A percentile compares a stretch with the other conserved stretches of the same genome.
phyloP scores from a whole-genome alignment of 352 stramenopile genomes.

The Aphanomyces invadans region DNA sequence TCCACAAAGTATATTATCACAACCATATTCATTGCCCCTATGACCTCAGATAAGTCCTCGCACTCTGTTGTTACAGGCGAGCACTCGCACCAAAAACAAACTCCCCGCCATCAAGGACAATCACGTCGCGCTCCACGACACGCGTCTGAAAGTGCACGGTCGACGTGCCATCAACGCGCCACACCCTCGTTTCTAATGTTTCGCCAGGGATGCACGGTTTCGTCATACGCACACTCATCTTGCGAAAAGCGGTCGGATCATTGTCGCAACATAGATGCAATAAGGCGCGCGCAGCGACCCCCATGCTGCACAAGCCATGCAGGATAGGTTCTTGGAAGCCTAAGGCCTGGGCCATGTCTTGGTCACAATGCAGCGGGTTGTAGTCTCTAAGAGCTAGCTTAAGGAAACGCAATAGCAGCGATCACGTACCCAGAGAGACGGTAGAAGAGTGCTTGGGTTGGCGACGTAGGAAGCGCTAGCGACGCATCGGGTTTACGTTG shows the following conservation, averaged over 20 bases:
- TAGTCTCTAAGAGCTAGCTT: constrained; percentile 60
- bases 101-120: constrained; percentile 73
- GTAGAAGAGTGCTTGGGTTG: constrained; percentile 85
- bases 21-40: neutral
- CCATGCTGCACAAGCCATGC: constrained; percentile 92
- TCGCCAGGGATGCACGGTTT: constrained; percentile 82
- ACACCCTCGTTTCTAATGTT: constrained; percentile 81
- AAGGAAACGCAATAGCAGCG: neutral
- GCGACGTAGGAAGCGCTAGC: constrained; percentile 57
- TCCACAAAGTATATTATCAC: neutral
- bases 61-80: no score
- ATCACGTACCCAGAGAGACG: constrained; percentile 77
- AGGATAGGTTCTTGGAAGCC: constrained; percentile 85
- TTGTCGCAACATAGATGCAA: constrained; percentile 72
- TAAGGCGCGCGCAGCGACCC: constrained; percentile 66
- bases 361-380: constrained; percentile 92
- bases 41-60: no score
- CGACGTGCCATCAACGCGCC: constrained; percentile 37
- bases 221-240: constrained; percentile 82
- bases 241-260: constrained; percentile 65
- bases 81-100: constrained; percentile 42
- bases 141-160: constrained; percentile 61
- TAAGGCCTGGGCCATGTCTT: constrained; percentile 61
- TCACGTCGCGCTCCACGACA: constrained; percentile 61
- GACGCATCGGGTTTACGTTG: constrained; percentile 55